Evolutionary conservation across 2,329 filamentous ascomycete species (phyloP).

Genomic region (Scedosporium aurantiacum): DNA sequence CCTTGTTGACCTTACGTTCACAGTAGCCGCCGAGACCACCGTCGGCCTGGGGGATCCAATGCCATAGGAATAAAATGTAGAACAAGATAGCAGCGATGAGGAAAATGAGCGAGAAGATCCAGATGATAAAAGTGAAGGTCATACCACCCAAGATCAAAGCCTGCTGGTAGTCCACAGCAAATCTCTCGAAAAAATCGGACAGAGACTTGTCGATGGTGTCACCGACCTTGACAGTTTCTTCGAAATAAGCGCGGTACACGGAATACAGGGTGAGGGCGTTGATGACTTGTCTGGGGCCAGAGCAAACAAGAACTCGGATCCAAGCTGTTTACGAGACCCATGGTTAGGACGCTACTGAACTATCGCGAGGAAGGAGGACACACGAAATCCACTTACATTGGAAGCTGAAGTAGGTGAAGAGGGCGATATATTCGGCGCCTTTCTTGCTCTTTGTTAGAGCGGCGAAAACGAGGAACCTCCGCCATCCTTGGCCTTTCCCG

Average conservation of each 20-base stretch:
- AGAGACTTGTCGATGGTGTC: slow-evolving; percentile 53
- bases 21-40: slow-evolving; percentile 78
- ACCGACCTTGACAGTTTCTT: slow-evolving; percentile 17
- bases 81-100: slow-evolving; percentile 66
- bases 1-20: slow-evolving; percentile 78
- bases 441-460: slow-evolving; percentile 86
- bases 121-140: slow-evolving; percentile 83
- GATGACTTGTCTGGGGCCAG: slow-evolving; percentile 82
- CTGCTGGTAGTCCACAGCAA: slow-evolving; percentile 62
- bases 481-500: slow-evolving; percentile 67
- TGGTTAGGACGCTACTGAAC: slow-evolving; percentile 9
- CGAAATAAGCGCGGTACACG: slow-evolving; percentile 56
- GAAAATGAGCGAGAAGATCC: slow-evolving; percentile 69
- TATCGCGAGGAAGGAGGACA: neutral
- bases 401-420: slow-evolving; percentile 80
- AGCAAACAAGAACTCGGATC: slow-evolving; percentile 79
- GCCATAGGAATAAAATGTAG: slow-evolving; percentile 83
- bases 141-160: slow-evolving; percentile 79
- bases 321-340: slow-evolving; percentile 45
- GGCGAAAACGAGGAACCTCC: slow-evolving; percentile 83
- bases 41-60: slow-evolving; percentile 76
- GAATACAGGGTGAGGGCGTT: slow-evolving; percentile 84
- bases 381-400: slow-evolving; percentile 35
- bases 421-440: slow-evolving; percentile 77
- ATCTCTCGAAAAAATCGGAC: slow-evolving; percentile 66